A percentile compares a stretch with the other conserved stretches of the same genome.
Evolutionary conservation across 1,139 yeast genomes (phyloP).

Genomic region (Hyphopichia buzzinii): DNA sequence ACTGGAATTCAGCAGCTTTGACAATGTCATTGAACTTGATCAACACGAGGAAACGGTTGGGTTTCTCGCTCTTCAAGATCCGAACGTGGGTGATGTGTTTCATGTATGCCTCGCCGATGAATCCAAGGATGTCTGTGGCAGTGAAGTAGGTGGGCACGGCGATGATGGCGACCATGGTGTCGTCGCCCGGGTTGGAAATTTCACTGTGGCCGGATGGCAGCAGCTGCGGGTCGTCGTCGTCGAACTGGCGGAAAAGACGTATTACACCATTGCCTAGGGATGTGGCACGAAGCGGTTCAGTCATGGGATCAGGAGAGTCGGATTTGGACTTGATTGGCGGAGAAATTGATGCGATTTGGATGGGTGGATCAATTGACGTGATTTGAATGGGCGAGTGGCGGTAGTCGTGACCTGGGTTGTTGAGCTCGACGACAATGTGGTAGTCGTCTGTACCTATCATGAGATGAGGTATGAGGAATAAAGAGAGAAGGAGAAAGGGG

Average conservation of each 20-base stretch:
- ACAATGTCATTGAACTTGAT: constrained; percentile 64
- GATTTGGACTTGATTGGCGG: neutral
- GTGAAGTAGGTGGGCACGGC: constrained; percentile 89
- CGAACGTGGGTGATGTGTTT: constrained; percentile 70
- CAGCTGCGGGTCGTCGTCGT: constrained; percentile 14
- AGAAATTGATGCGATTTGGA: neutral
- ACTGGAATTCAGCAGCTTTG: constrained; percentile 62
- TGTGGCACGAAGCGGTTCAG: constrained; percentile 54
- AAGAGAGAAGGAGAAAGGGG: too few relatives aligned
- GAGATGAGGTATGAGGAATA: too few relatives aligned
- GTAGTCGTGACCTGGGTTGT: constrained; percentile 23
- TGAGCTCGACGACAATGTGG: constrained; percentile 33
- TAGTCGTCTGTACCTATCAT: constrained; percentile 49
- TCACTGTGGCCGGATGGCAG: neutral
- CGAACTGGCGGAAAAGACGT: constrained; percentile 58
- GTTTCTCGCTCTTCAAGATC: constrained; percentile 62
- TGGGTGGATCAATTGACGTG: constrained; percentile 25
- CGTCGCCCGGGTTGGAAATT: constrained; percentile 40
- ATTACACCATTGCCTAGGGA: constrained; percentile 74
- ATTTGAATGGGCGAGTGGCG: constrained; percentile 31
- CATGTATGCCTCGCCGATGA: constrained; percentile 62
- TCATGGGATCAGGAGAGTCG: constrained; percentile 15
- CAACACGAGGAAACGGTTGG: constrained; percentile 73
- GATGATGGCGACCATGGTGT: constrained; percentile 69
- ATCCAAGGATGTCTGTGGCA: constrained; percentile 79